phyloP scores from a whole-genome alignment of 768 basidiomycete species.

The Macrolepiota albuminosa region DNA sequence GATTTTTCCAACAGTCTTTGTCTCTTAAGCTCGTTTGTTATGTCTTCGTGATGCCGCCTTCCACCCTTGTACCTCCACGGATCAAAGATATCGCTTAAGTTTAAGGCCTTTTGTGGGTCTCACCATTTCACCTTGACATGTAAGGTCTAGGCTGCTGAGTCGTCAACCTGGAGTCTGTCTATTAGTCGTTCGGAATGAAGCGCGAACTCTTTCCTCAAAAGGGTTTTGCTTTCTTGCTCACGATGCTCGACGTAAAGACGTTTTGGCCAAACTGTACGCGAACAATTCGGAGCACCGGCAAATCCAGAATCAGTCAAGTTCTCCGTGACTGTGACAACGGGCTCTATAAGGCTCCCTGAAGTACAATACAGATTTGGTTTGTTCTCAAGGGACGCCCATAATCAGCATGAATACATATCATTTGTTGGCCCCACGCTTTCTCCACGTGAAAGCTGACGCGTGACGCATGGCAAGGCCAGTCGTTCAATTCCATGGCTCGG shows the following conservation, averaged over 20 bases:
- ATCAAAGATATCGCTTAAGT: constrained; percentile 1
- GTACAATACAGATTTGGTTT: constrained; percentile 1
- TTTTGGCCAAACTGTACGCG: background rate
- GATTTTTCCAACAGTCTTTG: background rate
- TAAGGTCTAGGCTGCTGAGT: background rate
- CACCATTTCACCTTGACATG: background rate
- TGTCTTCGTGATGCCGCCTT: constrained; percentile 1
- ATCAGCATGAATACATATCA: constrained; percentile 10
- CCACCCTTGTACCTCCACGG: constrained; percentile 3
- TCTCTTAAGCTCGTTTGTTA: background rate
- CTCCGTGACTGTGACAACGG: constrained; percentile 1
- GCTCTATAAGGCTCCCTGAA: constrained; percentile 1
- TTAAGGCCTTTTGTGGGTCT: background rate
- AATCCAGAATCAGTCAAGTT: background rate
- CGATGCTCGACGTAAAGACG: constrained; percentile 8
- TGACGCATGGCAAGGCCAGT: constrained; percentile 3
- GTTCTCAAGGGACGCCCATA: constrained; percentile 13
- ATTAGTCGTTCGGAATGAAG: background rate
- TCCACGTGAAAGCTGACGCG: constrained; percentile 17
- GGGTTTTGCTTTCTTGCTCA: background rate
- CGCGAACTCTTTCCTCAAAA: background rate
- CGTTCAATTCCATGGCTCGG: background rate
- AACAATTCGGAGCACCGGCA: background rate
- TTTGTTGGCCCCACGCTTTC: constrained; percentile 8
- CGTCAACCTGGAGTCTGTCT: background rate